Base-by-base conservation (phyloP, 1,139 yeast genomes). In the Candida sp. region DNA sequence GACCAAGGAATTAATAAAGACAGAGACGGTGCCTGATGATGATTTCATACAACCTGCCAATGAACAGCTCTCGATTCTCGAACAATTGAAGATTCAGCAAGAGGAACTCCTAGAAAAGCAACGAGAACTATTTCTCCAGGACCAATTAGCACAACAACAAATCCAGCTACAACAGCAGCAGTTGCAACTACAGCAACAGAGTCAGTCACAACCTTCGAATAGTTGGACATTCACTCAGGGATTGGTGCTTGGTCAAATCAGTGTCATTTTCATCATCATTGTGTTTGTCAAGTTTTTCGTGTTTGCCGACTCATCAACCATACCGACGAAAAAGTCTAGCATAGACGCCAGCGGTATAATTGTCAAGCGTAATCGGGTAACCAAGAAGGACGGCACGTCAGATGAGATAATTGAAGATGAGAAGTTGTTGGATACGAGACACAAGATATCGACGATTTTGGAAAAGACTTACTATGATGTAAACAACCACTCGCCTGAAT, bases 391-490 rank as follows among this genome's bases (percentile, higher is more conserved):
- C 17, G 38, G 6, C 27, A 26, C 41, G 5, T 25, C 30, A 11
- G 44, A 43, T 3, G 47, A 42, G 7, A 43, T 40, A 38, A 46
- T 66, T 57, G 58, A 65, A 50, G 63, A 59, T 60, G 64, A 61
- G 54, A 50, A 64, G 56, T 54, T 63, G 57, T 51, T 53, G 33
- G 50, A 45, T 26, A 57, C 54, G 12, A 52, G 56, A 32, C 49
- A 60, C 3, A 66, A 61, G 41, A 58, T 67, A 5, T 49, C 62
- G 61, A 59, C 86, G 0, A 90, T 93, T 30, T 73, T 94, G 48
- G 98, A 93, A 58, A 93, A 92, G 63, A 92, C 98, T 0, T 92
- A 91, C 64, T 96, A 96, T 67, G 91, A 94, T 63, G 98, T 94
- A 1, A 85, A 86, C 42, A 85, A 85, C 26, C 99, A 96, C 66